Evolutionary conservation across 176 grass and related monocot species (phyloP).

Genomic region (Cymbopogon citratus): DNA sequence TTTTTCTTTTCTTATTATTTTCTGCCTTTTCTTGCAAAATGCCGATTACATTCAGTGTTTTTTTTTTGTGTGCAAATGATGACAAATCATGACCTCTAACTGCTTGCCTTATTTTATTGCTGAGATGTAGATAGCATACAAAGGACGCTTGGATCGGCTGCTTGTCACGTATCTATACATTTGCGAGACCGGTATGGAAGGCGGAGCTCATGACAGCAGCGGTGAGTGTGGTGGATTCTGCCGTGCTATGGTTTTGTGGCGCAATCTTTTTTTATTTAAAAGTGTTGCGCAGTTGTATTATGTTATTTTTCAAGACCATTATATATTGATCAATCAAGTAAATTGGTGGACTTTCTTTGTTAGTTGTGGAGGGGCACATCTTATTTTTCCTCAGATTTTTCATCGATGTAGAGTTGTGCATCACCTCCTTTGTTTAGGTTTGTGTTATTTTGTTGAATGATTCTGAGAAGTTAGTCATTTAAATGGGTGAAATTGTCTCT

Average conservation of each 20-base stretch:
- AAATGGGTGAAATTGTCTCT: background rate
- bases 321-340: background rate
- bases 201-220: conserved; percentile 42
- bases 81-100: too few species aligned
- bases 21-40: too few species aligned
- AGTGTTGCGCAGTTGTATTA: background rate
- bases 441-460: background rate
- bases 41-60: too few species aligned
- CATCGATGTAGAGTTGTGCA: background rate
- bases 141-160: too few species aligned
- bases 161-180: too few species aligned
- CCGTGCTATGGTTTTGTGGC: background rate
- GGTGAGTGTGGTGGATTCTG: conserved; percentile 35
- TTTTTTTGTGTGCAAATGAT: too few species aligned
- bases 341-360: background rate
- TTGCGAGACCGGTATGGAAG: conserved; percentile 28
- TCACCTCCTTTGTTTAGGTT: background rate
- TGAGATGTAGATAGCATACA: too few species aligned
- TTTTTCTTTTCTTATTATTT: too few species aligned
- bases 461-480: background rate
- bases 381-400: background rate
- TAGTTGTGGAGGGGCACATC: background rate
- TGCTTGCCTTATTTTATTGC: too few species aligned
- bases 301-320: background rate
- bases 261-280: background rate